Evolutionary conservation across 768 basidiomycete genomes (phyloP).

Genomic region (Lentinula raphanica): DNA sequence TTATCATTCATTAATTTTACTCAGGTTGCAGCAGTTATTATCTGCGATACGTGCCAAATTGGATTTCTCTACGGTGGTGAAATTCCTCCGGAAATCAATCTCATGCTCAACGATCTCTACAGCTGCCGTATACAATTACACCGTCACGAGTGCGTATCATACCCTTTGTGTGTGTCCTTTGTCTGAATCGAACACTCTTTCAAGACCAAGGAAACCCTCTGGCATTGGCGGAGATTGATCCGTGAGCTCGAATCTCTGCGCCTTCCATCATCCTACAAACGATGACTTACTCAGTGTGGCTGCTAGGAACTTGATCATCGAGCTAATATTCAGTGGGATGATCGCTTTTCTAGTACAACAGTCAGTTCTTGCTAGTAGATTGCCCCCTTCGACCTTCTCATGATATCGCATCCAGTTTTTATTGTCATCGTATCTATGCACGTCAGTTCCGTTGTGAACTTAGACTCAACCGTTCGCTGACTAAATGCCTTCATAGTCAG

Average conservation of each 20-base stretch:
- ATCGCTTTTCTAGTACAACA: conserved; percentile 9
- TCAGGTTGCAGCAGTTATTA: conserved; percentile 3
- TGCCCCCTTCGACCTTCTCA: no score
- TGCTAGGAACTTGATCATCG: conserved; percentile 6
- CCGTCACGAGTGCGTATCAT: conserved; percentile 6
- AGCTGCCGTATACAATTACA: conserved; percentile 12
- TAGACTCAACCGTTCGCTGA: neutral
- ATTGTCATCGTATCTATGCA: neutral
- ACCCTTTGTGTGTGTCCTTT: no score
- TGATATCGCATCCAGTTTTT: neutral
- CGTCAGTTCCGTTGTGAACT: neutral
- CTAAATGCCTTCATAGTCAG: neutral
- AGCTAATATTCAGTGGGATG: conserved; percentile 9
- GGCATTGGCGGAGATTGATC: neutral
- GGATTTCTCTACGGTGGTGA: conserved; percentile 6
- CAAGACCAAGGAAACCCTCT: conserved; percentile 5
- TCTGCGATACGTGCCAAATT: conserved; percentile 10
- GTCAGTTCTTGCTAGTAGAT: neutral
- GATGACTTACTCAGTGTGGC: neutral
- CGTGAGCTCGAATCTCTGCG: neutral
- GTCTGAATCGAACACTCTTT: neutral
- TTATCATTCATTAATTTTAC: neutral
- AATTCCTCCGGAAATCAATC: neutral
- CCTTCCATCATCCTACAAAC: no score
- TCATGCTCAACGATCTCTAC: neutral